Conservation (phyloP, 1,284 basidiomycete species). For the Trametes pubescens region DNA sequence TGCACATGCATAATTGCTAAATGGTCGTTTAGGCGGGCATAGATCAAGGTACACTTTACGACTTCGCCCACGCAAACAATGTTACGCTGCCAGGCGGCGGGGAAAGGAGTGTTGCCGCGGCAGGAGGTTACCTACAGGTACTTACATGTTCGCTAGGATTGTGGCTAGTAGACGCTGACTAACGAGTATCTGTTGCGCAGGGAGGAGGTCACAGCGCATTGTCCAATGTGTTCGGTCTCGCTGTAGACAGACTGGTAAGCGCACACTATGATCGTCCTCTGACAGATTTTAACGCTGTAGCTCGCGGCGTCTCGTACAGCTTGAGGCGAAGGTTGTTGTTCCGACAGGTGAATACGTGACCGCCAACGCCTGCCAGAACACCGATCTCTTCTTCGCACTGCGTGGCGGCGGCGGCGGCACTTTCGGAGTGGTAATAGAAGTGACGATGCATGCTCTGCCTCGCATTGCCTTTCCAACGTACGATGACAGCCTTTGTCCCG, state of each 20-base stretch:
- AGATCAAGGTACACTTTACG: too few species aligned
- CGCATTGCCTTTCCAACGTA: conserved; percentile 37
- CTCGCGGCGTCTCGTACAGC: conserved; percentile 28
- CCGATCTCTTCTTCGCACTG: conserved; percentile 59
- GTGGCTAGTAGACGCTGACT: too few species aligned
- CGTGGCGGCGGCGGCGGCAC: conserved; percentile 58
- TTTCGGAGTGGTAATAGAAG: conserved; percentile 51
- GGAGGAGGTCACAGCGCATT: conserved; percentile 47
- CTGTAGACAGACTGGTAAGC: conserved; percentile 47
- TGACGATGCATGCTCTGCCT: conserved; percentile 49
- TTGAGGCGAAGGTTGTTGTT: conserved; percentile 48
- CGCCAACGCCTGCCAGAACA: conserved; percentile 47
- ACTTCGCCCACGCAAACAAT: conserved; percentile 40
- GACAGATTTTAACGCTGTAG: background rate
- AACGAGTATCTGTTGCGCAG: too few species aligned
- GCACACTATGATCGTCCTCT: too few species aligned
- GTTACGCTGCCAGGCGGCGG: conserved; percentile 43
- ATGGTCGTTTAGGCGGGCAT: too few species aligned
- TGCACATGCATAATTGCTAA: too few species aligned
- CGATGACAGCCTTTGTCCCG: conserved; percentile 20
- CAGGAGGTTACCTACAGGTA: conserved; percentile 42
- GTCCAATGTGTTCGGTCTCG: conserved; percentile 44
- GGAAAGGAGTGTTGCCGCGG: conserved; percentile 37
- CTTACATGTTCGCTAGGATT: too few species aligned
- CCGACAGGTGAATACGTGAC: conserved; percentile 46